A percentile compares a stretch with the other conserved stretches of the same genome.
phyloP scores from a whole-genome alignment of 306 rosid species.

The Inga laurina region DNA sequence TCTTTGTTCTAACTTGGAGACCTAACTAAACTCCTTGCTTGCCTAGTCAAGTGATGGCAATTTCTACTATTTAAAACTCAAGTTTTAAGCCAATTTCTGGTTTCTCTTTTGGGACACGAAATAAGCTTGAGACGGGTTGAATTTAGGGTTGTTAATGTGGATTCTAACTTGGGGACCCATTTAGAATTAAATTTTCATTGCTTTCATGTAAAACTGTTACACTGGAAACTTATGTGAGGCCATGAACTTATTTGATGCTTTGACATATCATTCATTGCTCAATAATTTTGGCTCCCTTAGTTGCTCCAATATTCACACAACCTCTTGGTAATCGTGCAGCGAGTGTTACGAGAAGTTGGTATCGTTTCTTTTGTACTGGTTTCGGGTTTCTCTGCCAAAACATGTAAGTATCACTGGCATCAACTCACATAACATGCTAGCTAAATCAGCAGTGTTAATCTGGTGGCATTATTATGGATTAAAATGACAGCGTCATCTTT shows the following conservation, averaged over 20 bases:
- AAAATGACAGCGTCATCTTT: background rate
- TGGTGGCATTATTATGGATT: background rate
- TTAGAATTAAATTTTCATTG: no score
- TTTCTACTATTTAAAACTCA: background rate
- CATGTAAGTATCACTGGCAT: slow-evolving; percentile 47
- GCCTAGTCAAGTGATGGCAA: background rate
- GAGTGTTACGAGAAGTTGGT: slow-evolving; percentile 79
- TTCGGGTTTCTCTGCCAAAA: slow-evolving; percentile 69
- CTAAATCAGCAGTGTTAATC: slow-evolving; percentile 1
- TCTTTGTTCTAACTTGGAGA: background rate
- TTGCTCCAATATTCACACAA: slow-evolving; percentile 1
- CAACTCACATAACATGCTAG: slow-evolving; percentile 22
- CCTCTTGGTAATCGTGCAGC: slow-evolving; percentile 48
- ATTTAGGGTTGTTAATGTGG: background rate
- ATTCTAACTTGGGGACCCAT: no score
- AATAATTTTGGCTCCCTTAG: background rate
- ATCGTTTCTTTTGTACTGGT: slow-evolving; percentile 87
- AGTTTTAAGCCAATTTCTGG: background rate
- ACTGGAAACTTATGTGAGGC: slow-evolving; percentile 8
- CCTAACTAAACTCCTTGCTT: background rate
- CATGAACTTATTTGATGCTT: slow-evolving; percentile 1
- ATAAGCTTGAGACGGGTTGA: background rate
- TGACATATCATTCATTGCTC: background rate
- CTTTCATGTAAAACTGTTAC: background rate
- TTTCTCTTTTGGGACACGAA: background rate